phyloP scores from a whole-genome alignment of 1,284 basidiomycete genomes.

The Laetiporus sulphureus region DNA sequence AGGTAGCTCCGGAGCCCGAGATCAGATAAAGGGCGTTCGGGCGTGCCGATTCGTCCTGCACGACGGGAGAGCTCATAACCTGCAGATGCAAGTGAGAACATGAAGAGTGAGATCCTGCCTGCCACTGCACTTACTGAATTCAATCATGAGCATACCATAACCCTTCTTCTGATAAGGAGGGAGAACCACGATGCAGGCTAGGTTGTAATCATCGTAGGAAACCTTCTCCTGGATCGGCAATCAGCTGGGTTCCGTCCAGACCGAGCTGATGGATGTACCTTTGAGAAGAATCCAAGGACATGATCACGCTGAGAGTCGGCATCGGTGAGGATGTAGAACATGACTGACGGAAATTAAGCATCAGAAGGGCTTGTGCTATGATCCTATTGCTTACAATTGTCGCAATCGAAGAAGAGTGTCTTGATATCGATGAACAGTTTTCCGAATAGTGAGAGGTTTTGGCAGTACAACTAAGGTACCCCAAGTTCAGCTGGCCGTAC shows the following conservation, averaged over 20 bases:
- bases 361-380: background rate
- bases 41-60: slow-evolving; percentile 79
- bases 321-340: slow-evolving; percentile 93
- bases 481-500: too few relatives aligned
- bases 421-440: slow-evolving; percentile 99
- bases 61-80: slow-evolving; percentile 88
- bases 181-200: slow-evolving; percentile 94
- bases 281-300: slow-evolving; percentile 93
- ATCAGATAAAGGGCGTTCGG: slow-evolving; percentile 92
- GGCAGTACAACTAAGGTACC: slow-evolving; percentile 77
- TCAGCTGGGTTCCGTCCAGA: background rate
- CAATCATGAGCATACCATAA: slow-evolving; percentile 94
- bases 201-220: slow-evolving; percentile 95
- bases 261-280: too few relatives aligned
- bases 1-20: slow-evolving; percentile 90
- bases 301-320: slow-evolving; percentile 71
- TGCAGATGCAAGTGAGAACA: slow-evolving; percentile 22
- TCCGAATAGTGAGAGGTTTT: slow-evolving; percentile 92
- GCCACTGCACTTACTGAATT: slow-evolving; percentile 74
- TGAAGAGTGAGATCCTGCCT: background rate
- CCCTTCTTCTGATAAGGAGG: slow-evolving; percentile 90
- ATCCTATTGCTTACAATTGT: slow-evolving; percentile 54
- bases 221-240: slow-evolving; percentile 77
- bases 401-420: slow-evolving; percentile 92
- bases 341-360: slow-evolving; percentile 39